Conservation (phyloP, 139 green algal genomes). For the Chlamydomonas incerta region DNA sequence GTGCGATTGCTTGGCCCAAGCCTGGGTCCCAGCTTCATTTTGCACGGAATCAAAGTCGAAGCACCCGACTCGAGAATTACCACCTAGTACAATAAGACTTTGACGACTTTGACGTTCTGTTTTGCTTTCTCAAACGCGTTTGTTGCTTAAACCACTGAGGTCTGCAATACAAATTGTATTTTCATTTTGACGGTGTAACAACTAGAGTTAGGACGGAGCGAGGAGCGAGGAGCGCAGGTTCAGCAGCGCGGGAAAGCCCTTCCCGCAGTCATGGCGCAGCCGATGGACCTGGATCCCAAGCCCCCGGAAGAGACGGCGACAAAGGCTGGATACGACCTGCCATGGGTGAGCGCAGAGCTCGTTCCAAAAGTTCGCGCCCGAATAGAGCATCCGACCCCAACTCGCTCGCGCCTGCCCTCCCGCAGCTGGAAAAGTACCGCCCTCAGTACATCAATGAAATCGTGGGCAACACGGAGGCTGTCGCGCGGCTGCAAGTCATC, state of each 20-base stretch:
- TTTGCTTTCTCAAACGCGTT: too few relatives aligned
- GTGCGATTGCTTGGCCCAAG: too few relatives aligned
- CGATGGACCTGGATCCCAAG: conserved; percentile 37
- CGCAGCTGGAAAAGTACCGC: conserved; percentile 96
- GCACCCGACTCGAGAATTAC: too few relatives aligned
- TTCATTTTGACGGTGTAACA: too few relatives aligned
- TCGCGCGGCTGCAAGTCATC: conserved; percentile 92
- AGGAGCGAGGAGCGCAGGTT: too few relatives aligned
- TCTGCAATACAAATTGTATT: too few relatives aligned
- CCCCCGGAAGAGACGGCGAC: background rate
- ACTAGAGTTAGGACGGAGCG: too few relatives aligned
- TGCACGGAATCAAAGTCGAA: too few relatives aligned
- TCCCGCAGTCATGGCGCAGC: background rate
- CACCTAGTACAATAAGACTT: too few relatives aligned
- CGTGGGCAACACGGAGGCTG: conserved; percentile 95
- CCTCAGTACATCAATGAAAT: conserved; percentile 90
- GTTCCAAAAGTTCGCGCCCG: background rate
- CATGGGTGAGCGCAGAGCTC: conserved; percentile 16
- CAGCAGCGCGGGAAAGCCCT: background rate
- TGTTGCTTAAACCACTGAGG: too few relatives aligned
- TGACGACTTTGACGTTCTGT: too few relatives aligned
- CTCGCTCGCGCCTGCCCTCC: background rate
- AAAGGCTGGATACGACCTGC: conserved; percentile 25
- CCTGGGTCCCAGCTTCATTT: too few relatives aligned
- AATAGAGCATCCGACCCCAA: background rate